A percentile compares a stretch with the other conserved stretches of the same genome.
These are phyloP conservation scores for Carallia pectinifolia DNA, from an alignment of 345 rosid species.

Conservation along the genomic window DNA sequence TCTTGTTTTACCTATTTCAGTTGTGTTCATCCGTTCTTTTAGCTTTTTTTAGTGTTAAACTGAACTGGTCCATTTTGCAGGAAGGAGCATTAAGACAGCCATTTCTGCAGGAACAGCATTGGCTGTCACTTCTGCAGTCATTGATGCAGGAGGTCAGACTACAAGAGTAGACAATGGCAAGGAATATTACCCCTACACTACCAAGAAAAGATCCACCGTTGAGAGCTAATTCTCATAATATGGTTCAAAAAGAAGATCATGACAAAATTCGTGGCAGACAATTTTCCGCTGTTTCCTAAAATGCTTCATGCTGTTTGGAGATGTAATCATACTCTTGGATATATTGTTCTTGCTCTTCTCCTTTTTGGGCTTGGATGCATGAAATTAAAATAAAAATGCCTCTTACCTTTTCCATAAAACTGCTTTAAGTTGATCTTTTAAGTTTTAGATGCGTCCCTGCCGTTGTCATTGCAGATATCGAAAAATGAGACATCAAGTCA, in stretches of 20 bases:
- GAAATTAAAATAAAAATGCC: neutral
- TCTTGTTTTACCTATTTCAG: neutral
- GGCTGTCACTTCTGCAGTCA: constrained; percentile 75
- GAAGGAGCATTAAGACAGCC: constrained; percentile 80
- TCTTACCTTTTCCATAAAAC: too few relatives aligned
- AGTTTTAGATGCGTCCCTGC: too few relatives aligned
- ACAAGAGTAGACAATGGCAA: constrained; percentile 84
- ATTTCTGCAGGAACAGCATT: constrained; percentile 84
- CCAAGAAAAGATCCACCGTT: constrained; percentile 60
- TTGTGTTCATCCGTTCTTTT: constrained; percentile 4
- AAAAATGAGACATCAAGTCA: too few relatives aligned
- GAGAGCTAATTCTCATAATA: constrained; percentile 24
- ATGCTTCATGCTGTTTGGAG: constrained; percentile 32
- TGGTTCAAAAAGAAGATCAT: constrained; percentile 8
- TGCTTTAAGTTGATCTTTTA: too few relatives aligned
- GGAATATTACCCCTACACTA: constrained; percentile 91
- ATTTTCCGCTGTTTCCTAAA: constrained; percentile 12
- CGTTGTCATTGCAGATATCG: too few relatives aligned
- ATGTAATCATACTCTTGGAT: constrained; percentile 36
- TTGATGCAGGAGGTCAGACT: constrained; percentile 92
- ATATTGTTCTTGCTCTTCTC: neutral
- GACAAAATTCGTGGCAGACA: constrained; percentile 7
- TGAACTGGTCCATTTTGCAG: constrained; percentile 35
- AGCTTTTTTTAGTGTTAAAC: neutral
- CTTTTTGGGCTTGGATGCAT: constrained; percentile 5